These are phyloP conservation scores for Colletotrichum magnum DNA, from an alignment of 2,329 filamentous ascomycete genomes.

Conservation along the genomic window DNA sequence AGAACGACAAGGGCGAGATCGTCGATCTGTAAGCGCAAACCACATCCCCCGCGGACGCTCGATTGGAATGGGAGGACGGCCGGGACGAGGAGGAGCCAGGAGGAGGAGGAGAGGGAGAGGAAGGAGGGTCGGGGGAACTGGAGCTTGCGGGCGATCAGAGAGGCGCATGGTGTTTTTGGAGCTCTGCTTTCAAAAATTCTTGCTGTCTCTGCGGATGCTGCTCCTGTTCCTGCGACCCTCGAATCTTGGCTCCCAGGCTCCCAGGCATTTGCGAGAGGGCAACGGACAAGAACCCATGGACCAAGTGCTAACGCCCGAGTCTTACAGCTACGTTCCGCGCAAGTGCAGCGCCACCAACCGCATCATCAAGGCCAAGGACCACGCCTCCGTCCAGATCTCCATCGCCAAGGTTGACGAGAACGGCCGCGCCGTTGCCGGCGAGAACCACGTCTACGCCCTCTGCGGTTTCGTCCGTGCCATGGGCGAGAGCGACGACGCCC, in stretches of 20 bases:
- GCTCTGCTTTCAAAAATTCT: constrained; percentile 11
- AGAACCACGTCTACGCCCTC: constrained; percentile 97
- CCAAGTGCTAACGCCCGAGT: constrained; percentile 46
- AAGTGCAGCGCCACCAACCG: constrained; percentile 99
- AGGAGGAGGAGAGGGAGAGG: neutral
- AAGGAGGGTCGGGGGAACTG: neutral
- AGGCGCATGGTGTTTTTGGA: neutral
- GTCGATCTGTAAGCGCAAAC: constrained; percentile 88
- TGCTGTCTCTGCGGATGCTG: neutral
- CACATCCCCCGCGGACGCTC: constrained; percentile 36
- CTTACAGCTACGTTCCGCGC: constrained; percentile 90
- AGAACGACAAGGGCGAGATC: constrained; percentile 99
- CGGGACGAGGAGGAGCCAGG: neutral
- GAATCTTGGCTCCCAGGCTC: too few species aligned
- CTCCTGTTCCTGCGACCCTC: too few species aligned
- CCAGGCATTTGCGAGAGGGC: too few species aligned
- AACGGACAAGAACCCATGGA: too few species aligned
- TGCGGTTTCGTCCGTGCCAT: constrained; percentile 98
- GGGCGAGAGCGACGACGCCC: constrained; percentile 96
- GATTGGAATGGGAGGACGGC: neutral
- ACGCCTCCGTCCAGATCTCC: constrained; percentile 97
- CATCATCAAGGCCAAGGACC: constrained; percentile 99
- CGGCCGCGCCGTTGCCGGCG: constrained; percentile 91
- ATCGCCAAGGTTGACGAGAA: constrained; percentile 99
- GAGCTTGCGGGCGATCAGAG: neutral